Conservation (phyloP, 1,284 basidiomycete species). For the Fomitopsis betulina region DNA sequence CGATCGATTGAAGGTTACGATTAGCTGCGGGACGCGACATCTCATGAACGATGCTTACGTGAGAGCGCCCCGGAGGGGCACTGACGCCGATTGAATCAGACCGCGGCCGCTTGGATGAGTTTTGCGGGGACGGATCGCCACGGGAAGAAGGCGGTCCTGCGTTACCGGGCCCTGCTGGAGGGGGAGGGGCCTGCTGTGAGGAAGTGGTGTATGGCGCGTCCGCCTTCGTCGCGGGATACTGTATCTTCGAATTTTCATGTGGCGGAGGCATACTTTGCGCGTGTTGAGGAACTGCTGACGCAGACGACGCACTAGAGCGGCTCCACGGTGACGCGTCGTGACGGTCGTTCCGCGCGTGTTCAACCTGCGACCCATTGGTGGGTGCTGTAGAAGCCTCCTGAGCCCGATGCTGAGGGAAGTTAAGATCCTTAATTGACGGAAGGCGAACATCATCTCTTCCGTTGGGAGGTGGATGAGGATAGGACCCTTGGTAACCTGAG, state of each 20-base stretch:
- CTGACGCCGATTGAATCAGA: conserved; percentile 24
- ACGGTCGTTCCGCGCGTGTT: conserved; percentile 15
- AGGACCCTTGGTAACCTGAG: conserved; percentile 27
- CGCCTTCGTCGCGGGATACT: conserved; percentile 11
- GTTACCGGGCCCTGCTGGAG: conserved; percentile 13
- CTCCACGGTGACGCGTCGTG: conserved; percentile 23
- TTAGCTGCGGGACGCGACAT: conserved; percentile 20
- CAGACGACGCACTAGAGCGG: conserved; percentile 13
- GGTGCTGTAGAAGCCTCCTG: conserved; percentile 25
- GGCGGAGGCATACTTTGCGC: conserved; percentile 15
- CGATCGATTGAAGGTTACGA: conserved; percentile 14
- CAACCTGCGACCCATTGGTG: conserved; percentile 13
- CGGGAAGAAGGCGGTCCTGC: conserved; percentile 12
- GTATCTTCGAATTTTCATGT: conserved; percentile 18
- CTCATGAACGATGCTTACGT: conserved; percentile 30
- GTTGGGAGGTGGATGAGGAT: conserved; percentile 26
- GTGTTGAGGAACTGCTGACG: conserved; percentile 13
- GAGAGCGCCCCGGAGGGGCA: conserved; percentile 32
- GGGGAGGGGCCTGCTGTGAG: conserved; percentile 11
- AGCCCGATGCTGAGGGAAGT: conserved; percentile 38
- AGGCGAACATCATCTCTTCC: conserved; percentile 43
- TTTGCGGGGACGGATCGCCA: conserved; percentile 22
- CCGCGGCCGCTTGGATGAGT: conserved; percentile 25
- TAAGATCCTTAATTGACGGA: conserved; percentile 63
- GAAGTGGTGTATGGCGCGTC: conserved; percentile 16